These are phyloP conservation scores for Elaeis guineensis DNA, from an alignment of 176 grass and related monocot genomes.

Conservation along the genomic window DNA sequence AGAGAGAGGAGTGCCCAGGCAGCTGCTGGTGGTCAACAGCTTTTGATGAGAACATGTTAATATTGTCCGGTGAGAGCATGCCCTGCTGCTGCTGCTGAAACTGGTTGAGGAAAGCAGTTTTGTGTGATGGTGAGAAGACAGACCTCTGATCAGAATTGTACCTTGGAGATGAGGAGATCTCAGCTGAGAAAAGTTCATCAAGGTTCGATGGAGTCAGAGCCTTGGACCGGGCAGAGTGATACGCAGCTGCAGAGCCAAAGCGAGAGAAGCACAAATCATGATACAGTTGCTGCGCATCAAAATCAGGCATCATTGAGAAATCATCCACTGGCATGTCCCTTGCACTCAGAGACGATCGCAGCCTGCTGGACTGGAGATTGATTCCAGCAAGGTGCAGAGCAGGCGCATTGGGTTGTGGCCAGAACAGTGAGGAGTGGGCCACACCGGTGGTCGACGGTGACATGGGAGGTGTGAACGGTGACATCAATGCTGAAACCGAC, in stretches of 20 bases:
- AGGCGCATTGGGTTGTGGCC: slow-evolving; percentile 37
- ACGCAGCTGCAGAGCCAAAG: slow-evolving; percentile 33
- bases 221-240: slow-evolving; percentile 31
- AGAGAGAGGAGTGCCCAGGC: slow-evolving; percentile 46
- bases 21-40: slow-evolving; percentile 48
- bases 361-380: slow-evolving; percentile 21
- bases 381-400: slow-evolving; percentile 29
- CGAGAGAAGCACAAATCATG: slow-evolving; percentile 43
- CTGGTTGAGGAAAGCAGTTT: slow-evolving; percentile 59
- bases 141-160: slow-evolving; percentile 57
- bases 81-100: slow-evolving; percentile 85
- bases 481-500: slow-evolving; percentile 13
- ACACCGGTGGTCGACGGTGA: slow-evolving; percentile 32
- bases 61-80: slow-evolving; percentile 72
- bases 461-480: slow-evolving; percentile 44
- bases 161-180: slow-evolving; percentile 58
- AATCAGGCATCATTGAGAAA: slow-evolving; percentile 28
- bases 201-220: slow-evolving; percentile 52
- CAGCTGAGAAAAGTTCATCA: slow-evolving; percentile 73
- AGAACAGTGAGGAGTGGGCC: slow-evolving; percentile 6
- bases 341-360: slow-evolving; percentile 58
- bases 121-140: slow-evolving; percentile 68
- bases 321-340: slow-evolving; percentile 27
- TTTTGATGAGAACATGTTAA: slow-evolving; percentile 51
- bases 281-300: slow-evolving; percentile 38